phyloP scores from a whole-genome alignment of 192 early-diverging fungal genomes.

The Coemansia sp. region DNA sequence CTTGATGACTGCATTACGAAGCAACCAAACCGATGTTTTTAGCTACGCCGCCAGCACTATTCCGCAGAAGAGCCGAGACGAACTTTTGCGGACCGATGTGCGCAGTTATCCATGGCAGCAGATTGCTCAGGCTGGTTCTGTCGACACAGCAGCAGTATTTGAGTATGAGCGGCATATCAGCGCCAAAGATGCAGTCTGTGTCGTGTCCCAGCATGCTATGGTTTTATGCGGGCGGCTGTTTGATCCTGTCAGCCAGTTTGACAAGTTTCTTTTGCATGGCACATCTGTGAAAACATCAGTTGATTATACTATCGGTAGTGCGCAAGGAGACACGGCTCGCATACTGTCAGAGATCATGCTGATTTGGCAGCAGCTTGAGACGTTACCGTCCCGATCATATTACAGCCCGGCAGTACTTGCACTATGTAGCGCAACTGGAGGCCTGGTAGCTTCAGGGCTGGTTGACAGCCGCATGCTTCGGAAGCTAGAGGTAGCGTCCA shows the following conservation, averaged over 20 bases:
- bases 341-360: neutral
- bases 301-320: neutral
- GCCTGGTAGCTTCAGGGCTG: conserved; percentile 13
- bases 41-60: neutral
- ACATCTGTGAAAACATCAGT: neutral
- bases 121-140: neutral
- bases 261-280: conserved; percentile 7
- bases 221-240: conserved; percentile 14
- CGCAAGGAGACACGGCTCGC: neutral
- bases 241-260: conserved; percentile 26
- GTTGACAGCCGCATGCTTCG: conserved; percentile 12
- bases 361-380: conserved; percentile 25
- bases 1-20: conserved; percentile 15
- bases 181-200: neutral
- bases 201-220: conserved; percentile 18
- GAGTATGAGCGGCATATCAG: conserved; percentile 7
- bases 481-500: conserved; percentile 1
- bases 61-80: neutral
- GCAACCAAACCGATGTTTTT: conserved; percentile 12
- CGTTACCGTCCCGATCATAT: conserved; percentile 7
- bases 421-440: conserved; percentile 19
- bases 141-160: neutral
- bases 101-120: conserved; percentile 25
- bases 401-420: conserved; percentile 22
- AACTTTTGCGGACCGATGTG: conserved; percentile 16